Evolutionary conservation across 2,329 filamentous ascomycete species (phyloP).

Genomic region (Catunica adiposa): DNA sequence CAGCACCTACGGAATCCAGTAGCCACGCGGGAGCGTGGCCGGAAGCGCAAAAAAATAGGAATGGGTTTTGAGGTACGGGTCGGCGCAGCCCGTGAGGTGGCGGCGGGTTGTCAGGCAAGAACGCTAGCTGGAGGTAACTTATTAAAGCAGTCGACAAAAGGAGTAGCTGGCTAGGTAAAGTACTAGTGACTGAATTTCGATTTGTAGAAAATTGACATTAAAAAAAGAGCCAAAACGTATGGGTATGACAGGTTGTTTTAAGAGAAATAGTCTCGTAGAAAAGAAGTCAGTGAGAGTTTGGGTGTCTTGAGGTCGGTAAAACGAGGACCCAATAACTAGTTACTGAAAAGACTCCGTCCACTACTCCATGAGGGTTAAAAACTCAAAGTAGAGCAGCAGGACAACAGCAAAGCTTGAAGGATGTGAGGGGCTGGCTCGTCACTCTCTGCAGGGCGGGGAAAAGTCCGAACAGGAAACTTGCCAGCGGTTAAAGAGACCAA

Average conservation of each 20-base stretch:
- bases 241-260: too few species aligned
- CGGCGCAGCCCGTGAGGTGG: not conserved
- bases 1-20: slow-evolving; percentile 9
- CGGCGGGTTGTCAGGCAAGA: not conserved
- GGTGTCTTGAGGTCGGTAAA: too few species aligned
- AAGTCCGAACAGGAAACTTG: not conserved
- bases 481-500: not conserved
- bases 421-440: not conserved
- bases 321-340: too few species aligned
- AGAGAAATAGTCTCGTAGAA: too few species aligned
- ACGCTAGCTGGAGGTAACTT: too few species aligned
- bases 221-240: too few species aligned
- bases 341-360: too few species aligned
- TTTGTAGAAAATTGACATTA: too few species aligned
- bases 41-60: not conserved
- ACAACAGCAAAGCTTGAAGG: not conserved
- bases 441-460: not conserved
- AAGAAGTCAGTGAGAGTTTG: not conserved
- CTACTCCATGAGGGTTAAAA: too few species aligned
- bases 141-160: not conserved
- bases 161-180: too few species aligned
- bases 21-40: slow-evolving; percentile 13
- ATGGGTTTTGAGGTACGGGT: not conserved
- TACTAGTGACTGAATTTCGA: too few species aligned
- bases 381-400: too few species aligned